Conservation (phyloP, 805 yeast species). For the Teunomyces stri region DNA sequence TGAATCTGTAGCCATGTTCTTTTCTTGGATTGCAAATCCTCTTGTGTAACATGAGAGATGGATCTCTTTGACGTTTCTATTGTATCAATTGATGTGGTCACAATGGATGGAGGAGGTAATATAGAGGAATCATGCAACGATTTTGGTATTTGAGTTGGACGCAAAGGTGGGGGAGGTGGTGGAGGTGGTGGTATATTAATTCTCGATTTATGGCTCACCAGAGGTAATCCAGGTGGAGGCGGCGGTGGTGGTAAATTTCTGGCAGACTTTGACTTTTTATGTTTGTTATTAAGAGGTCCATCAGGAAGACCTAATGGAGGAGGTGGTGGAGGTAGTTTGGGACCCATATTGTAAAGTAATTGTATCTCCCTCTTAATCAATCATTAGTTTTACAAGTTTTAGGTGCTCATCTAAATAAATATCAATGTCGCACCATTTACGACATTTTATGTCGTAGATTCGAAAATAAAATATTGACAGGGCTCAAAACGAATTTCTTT, state of each 20-base stretch:
- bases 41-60: constrained; percentile 1
- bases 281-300: neutral
- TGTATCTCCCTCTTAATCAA: neutral
- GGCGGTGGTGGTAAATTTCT: constrained; percentile 3
- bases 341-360: constrained; percentile 11
- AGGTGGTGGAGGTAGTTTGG: constrained; percentile 16
- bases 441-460: neutral
- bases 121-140: neutral
- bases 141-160: too few species aligned
- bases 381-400: neutral
- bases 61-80: neutral
- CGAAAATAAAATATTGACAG: neutral
- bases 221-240: neutral
- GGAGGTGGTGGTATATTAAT: constrained; percentile 1
- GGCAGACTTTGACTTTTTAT: neutral
- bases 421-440: neutral
- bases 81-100: neutral
- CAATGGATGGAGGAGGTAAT: neutral
- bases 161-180: constrained; percentile 13
- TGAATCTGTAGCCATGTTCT: constrained; percentile 64
- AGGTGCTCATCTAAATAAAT: constrained; percentile 2
- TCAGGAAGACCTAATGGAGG: constrained; percentile 19
- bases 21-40: constrained; percentile 43
- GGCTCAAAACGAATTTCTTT: neutral
- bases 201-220: neutral